These are phyloP conservation scores for Gloeopeniophorella convolvens DNA, from an alignment of 768 basidiomycete species.

Conservation along the genomic window DNA sequence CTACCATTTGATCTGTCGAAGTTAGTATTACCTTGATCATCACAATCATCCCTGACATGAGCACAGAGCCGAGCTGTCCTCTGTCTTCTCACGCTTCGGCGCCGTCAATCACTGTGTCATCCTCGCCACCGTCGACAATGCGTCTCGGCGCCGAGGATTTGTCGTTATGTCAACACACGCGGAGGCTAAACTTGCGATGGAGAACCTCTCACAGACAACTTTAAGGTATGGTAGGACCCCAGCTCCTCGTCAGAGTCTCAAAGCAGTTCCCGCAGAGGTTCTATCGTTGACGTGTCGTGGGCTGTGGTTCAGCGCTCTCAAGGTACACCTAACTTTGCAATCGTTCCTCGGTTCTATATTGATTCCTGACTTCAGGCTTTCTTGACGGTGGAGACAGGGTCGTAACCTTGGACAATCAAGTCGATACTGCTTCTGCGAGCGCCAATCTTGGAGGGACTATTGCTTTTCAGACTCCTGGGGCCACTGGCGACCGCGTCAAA, in stretches of 20 bases:
- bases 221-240: slow-evolving; percentile 69
- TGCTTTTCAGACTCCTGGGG: slow-evolving; percentile 20
- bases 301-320: slow-evolving; percentile 83
- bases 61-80: slow-evolving; percentile 47
- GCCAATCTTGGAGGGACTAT: slow-evolving; percentile 25
- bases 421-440: slow-evolving; percentile 28
- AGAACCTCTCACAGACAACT: slow-evolving; percentile 56
- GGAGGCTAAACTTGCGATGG: slow-evolving; percentile 67
- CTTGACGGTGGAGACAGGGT: slow-evolving; percentile 77
- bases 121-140: slow-evolving; percentile 76
- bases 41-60: neutral
- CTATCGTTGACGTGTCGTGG: slow-evolving; percentile 78
- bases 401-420: slow-evolving; percentile 48
- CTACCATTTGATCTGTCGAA: slow-evolving; percentile 77
- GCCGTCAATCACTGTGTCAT: slow-evolving; percentile 72
- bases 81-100: slow-evolving; percentile 58
- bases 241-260: too few relatives aligned
- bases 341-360: slow-evolving; percentile 6
- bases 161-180: slow-evolving; percentile 72
- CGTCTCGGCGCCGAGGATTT: slow-evolving; percentile 77
- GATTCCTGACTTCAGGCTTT: slow-evolving; percentile 43
- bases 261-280: slow-evolving; percentile 58
- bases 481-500: slow-evolving; percentile 8
- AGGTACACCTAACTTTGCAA: slow-evolving; percentile 36
- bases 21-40: slow-evolving; percentile 33